Percentiles rank a stretch among this genome's conserved stretches.
These are phyloP conservation scores for Termitomyces sp. DNA, from an alignment of 1,284 basidiomycete species.

Conservation along the genomic window DNA sequence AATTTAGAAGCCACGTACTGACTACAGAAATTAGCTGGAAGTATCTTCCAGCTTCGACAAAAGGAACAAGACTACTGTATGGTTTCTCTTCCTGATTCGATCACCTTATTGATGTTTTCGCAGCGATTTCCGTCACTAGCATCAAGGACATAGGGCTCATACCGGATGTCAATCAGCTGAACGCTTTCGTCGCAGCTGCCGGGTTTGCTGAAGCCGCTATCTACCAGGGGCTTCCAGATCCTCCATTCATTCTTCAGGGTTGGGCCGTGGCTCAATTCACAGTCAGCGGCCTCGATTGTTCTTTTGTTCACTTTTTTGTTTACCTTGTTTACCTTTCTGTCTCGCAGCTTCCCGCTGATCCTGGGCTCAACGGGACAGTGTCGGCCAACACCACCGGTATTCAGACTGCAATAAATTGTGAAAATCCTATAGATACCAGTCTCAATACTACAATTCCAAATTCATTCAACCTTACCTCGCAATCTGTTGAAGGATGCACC, in stretches of 20 bases:
- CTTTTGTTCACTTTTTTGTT: no score
- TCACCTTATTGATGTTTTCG: not conserved
- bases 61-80: slow-evolving; percentile 31
- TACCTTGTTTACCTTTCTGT: slow-evolving; percentile 2
- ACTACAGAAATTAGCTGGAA: slow-evolving; percentile 34
- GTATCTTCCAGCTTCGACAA: slow-evolving; percentile 49
- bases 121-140: slow-evolving; percentile 36
- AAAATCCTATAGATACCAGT: slow-evolving; percentile 29
- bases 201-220: slow-evolving; percentile 42
- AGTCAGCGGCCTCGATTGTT: slow-evolving; percentile 25
- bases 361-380: slow-evolving; percentile 47
- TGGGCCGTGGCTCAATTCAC: slow-evolving; percentile 50
- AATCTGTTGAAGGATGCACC: slow-evolving; percentile 40
- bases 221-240: slow-evolving; percentile 42
- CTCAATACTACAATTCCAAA: slow-evolving; percentile 20
- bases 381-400: slow-evolving; percentile 50
- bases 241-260: slow-evolving; percentile 42
- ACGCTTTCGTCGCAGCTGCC: slow-evolving; percentile 52
- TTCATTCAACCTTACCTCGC: slow-evolving; percentile 29
- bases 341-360: slow-evolving; percentile 33
- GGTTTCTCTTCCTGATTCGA: not conserved
- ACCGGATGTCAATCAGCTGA: slow-evolving; percentile 38
- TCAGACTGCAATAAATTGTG: slow-evolving; percentile 42
- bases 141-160: slow-evolving; percentile 37
- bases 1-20: not conserved